Evolutionary conservation across 805 yeast species (phyloP).

Genomic region (Cyberlindnera meyerae): DNA sequence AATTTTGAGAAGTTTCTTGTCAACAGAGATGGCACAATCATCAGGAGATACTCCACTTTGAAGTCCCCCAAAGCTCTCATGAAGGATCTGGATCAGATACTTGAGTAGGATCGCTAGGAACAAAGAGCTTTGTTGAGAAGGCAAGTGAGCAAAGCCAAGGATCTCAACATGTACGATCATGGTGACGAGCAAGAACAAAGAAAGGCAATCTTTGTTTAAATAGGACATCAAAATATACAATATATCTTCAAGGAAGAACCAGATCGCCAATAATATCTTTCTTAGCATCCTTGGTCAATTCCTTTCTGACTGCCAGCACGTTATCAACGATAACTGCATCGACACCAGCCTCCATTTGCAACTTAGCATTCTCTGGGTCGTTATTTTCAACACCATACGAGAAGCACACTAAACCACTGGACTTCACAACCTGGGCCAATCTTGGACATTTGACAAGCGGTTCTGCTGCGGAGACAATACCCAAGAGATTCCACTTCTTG

Average conservation of each 20-base stretch:
- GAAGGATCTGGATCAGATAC: slow-evolving; percentile 4
- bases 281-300: slow-evolving; percentile 41
- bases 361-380: slow-evolving; percentile 73
- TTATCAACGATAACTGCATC: slow-evolving; percentile 98
- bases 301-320: slow-evolving; percentile 88
- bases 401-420: slow-evolving; percentile 87
- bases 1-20: slow-evolving; percentile 69
- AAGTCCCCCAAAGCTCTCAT: slow-evolving; percentile 4
- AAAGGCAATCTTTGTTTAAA: not conserved
- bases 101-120: not conserved
- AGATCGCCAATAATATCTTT: slow-evolving; percentile 1
- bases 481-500: slow-evolving; percentile 83
- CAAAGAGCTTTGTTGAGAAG: not conserved
- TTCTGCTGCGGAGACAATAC: slow-evolving; percentile 84
- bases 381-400: slow-evolving; percentile 86
- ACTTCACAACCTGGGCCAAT: slow-evolving; percentile 84
- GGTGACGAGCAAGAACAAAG: not conserved
- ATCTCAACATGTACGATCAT: too few relatives aligned
- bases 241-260: not conserved
- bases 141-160: too few relatives aligned
- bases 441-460: slow-evolving; percentile 89
- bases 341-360: slow-evolving; percentile 90
- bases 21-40: slow-evolving; percentile 50
- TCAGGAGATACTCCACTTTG: slow-evolving; percentile 40
- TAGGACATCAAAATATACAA: not conserved